A percentile compares a stretch with the other conserved stretches of the same genome.
Evolutionary conservation across 495 filamentous ascomycete genomes (phyloP).

Genomic region (Hypoxylon lienhwacheense): DNA sequence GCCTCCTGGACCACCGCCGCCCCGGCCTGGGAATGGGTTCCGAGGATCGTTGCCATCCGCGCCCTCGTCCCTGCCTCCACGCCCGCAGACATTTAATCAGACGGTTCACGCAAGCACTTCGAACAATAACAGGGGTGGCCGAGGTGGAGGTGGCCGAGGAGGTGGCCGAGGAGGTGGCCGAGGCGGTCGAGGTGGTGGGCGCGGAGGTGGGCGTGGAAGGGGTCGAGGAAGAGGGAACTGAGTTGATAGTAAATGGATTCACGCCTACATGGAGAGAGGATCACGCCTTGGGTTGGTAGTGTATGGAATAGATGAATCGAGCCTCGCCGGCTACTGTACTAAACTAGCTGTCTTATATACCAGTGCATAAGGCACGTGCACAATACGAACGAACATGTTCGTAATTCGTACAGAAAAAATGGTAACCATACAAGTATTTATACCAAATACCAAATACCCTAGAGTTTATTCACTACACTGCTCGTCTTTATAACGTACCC

Average conservation of each 20-base stretch:
- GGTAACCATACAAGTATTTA: too few species aligned
- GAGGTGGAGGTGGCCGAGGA: slow-evolving; percentile 19
- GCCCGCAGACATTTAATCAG: slow-evolving; percentile 16
- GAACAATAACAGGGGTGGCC: slow-evolving; percentile 10
- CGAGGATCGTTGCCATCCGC: slow-evolving; percentile 21
- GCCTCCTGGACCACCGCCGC: slow-evolving; percentile 33
- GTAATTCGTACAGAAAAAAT: too few species aligned
- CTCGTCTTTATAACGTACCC: too few species aligned
- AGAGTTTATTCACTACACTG: too few species aligned
- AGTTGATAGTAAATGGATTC: neutral
- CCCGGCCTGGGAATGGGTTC: neutral
- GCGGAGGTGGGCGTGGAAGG: slow-evolving; percentile 32
- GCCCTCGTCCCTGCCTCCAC: slow-evolving; percentile 27
- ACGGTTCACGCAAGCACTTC: slow-evolving; percentile 6
- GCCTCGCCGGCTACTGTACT: too few species aligned
- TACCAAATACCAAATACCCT: too few species aligned
- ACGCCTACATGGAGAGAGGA: neutral
- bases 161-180: slow-evolving; percentile 18
- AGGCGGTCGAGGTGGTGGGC: slow-evolving; percentile 17
- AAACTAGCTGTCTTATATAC: too few species aligned
- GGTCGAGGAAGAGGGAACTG: slow-evolving; percentile 30
- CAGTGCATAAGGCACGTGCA: too few species aligned
- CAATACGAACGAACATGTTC: too few species aligned
- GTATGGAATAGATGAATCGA: too few species aligned
- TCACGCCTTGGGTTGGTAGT: too few species aligned